Evolutionary conservation across 495 filamentous ascomycete species (phyloP).

Genomic region (Hypoxylon intermedium): DNA sequence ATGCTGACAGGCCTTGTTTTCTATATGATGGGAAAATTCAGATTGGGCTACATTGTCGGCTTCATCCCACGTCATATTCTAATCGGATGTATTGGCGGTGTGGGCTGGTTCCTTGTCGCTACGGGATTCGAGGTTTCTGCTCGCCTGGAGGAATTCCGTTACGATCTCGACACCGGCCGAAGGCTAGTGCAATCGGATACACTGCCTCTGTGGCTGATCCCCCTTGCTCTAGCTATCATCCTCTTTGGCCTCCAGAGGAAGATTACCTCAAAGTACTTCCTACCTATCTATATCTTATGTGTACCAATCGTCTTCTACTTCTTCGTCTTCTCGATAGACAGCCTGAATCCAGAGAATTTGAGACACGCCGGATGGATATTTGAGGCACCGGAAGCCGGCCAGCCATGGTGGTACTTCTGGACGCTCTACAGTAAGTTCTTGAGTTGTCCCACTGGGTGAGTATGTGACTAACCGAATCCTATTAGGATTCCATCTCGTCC

Average conservation of each 20-base stretch:
- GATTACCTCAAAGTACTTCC: constrained; percentile 78
- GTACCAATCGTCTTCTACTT: constrained; percentile 85
- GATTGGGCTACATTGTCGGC: constrained; percentile 86
- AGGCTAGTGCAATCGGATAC: constrained; percentile 75
- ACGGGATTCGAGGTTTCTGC: constrained; percentile 97
- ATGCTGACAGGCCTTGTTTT: constrained; percentile 90
- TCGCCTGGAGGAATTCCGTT: constrained; percentile 81
- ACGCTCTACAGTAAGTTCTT: constrained; percentile 78
- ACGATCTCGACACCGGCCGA: constrained; percentile 74
- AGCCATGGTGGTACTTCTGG: constrained; percentile 97
- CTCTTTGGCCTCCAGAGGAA: constrained; percentile 76
- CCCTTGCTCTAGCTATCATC: constrained; percentile 76
- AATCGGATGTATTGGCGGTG: constrained; percentile 96
- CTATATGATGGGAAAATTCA: constrained; percentile 84
- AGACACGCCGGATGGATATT: constrained; percentile 88
- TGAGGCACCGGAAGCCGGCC: constrained; percentile 76
- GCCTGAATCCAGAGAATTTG: constrained; percentile 66
- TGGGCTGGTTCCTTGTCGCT: constrained; percentile 92
- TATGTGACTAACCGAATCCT: constrained; percentile 35
- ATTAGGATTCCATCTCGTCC: constrained; percentile 72
- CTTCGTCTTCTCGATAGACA: constrained; percentile 69
- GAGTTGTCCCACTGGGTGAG: background rate
- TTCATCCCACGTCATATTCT: constrained; percentile 96
- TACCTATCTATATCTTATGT: constrained; percentile 84
- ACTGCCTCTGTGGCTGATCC: constrained; percentile 81